phyloP scores from a whole-genome alignment of 2,329 filamentous ascomycete species.

The Chrysosporium queenslandicum region DNA sequence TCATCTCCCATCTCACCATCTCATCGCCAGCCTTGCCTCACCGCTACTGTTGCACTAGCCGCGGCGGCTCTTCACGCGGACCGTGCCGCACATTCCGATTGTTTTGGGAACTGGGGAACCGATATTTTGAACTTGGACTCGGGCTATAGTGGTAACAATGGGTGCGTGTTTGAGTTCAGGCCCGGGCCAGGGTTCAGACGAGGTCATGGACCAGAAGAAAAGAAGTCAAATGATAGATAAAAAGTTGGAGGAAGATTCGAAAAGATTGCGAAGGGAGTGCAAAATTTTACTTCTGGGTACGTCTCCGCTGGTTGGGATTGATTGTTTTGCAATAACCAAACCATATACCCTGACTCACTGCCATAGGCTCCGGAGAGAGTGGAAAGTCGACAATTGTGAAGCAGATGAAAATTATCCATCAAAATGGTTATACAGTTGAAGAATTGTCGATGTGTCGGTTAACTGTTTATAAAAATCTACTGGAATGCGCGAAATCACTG shows the following conservation, averaged over 20 bases:
- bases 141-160: conserved; percentile 45
- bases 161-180: conserved; percentile 76
- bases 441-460: conserved; percentile 89
- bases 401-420: conserved; percentile 99
- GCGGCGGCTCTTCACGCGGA: not conserved
- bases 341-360: conserved; percentile 13
- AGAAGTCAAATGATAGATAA: conserved; percentile 92
- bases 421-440: conserved; percentile 92
- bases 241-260: conserved; percentile 86
- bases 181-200: conserved; percentile 49
- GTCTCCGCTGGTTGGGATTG: not conserved
- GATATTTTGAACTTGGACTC: not conserved
- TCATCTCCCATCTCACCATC: conserved; percentile 5
- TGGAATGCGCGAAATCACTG: conserved; percentile 91
- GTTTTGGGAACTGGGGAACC: not conserved
- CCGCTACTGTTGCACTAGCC: not conserved
- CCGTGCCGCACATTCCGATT: not conserved
- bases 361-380: conserved; percentile 85
- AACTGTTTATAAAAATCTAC: conserved; percentile 95
- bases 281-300: conserved; percentile 89
- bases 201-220: conserved; percentile 79
- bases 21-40: not conserved
- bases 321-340: not conserved
- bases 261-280: conserved; percentile 89
- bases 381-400: conserved; percentile 99